phyloP scores from a whole-genome alignment of 169 alveolate genomes.

The Eimeria sp. region DNA sequence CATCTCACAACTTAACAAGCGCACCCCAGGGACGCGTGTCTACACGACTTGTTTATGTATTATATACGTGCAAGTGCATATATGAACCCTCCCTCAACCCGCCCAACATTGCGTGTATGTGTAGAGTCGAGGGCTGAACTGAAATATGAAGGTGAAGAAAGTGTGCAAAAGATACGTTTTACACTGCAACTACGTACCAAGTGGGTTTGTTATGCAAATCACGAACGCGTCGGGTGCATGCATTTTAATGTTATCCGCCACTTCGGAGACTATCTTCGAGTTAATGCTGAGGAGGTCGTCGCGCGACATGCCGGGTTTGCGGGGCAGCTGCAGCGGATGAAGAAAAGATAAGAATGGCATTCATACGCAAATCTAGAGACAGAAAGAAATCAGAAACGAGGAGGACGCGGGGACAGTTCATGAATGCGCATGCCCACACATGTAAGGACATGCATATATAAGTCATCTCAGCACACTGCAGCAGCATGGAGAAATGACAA shows the following conservation, averaged over 20 bases:
- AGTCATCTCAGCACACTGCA: too few relatives aligned
- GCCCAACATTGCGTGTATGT: too few relatives aligned
- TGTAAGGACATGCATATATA: too few relatives aligned
- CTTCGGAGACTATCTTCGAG: constrained; percentile 87
- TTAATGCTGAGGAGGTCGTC: constrained; percentile 89
- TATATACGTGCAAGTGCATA: neutral
- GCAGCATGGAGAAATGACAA: too few relatives aligned
- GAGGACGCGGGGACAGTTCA: neutral
- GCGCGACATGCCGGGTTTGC: constrained; percentile 92
- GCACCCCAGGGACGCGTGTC: neutral
- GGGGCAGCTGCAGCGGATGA: constrained; percentile 87
- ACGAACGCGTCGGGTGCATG: constrained; percentile 90
- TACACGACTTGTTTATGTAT: too few relatives aligned
- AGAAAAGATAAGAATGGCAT: neutral
- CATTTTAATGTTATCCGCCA: constrained; percentile 87
- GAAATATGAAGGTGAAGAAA: too few relatives aligned
- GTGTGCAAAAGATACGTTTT: neutral
- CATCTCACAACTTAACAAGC: neutral
- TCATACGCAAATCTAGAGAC: neutral
- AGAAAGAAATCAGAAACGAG: neutral
- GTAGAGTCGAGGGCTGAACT: neutral
- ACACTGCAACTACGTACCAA: constrained; percentile 75
- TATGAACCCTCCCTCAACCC: too few relatives aligned
- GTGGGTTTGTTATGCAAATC: constrained; percentile 90
- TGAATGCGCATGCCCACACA: too few relatives aligned